Evolutionary conservation across 176 grass and related monocot species (phyloP), one percentile per base, ranked within the genome.

Genomic region (Lolium multiflorum): DNA sequence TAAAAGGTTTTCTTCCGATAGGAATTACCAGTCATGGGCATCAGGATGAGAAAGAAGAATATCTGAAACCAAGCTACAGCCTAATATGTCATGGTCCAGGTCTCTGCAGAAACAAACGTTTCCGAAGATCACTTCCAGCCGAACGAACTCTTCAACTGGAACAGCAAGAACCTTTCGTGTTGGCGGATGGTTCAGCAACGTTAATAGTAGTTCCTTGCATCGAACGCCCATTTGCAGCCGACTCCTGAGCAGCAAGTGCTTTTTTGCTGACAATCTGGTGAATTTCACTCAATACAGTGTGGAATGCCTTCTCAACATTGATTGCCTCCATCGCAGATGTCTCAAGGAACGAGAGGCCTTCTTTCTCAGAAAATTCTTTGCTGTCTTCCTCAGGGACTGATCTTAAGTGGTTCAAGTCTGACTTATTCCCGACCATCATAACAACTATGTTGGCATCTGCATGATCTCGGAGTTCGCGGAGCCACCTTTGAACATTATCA

Each of bases 181-280:
- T 18, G 17, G 43, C 16, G 18, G 92, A 76, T 46, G 92, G 24
- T 47, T 94, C 92, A 61, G 81, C 41, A 25, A 87, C 71, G 51
- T 89, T 79, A 49, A 94, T 94, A 1, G 81, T 85, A 46, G 87
- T 94, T 57, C 87, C 92, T 47, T 87, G 87, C 77, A 84, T 91
- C 0, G 87, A 70, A 20, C 71, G 77, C 13, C 80, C 76, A 4
- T 83, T 89, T 18, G 35, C 49, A 9, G 76, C 84, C 9, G 92
- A 88, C 62, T 89, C 84, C 41, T 94, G 84, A 0, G 89, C 87
- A 14, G 89, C 84, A 28, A 94, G 92, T 50, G 89, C 87, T 73
- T 94, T 94, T 78, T 89, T 94, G 81, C 84, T 94, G 8, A 94
- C 85, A 24, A 81, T 94, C 64, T 94, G 89, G 38, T 91, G 89